Conservation (phyloP, 192 early-diverging fungal genomes). For the Funneliformis geosporum region DNA sequence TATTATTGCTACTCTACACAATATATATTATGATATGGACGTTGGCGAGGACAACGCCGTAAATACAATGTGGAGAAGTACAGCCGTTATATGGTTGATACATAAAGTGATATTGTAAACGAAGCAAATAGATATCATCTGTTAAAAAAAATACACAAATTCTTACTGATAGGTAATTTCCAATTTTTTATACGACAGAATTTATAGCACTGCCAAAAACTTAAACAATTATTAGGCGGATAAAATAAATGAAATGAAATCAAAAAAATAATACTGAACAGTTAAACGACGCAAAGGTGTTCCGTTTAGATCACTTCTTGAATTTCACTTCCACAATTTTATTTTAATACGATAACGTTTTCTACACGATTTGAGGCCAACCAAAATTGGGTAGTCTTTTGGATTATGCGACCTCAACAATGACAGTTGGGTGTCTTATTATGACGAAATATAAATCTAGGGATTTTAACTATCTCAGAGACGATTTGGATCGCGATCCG, state of each 20-base stretch:
- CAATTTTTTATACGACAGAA: constrained; percentile 3
- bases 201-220: constrained; percentile 17
- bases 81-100: background rate
- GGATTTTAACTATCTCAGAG: no score
- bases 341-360: constrained; percentile 11
- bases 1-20: no score
- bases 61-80: no score
- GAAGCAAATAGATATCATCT: constrained; percentile 16
- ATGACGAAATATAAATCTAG: no score
- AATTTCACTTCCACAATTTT: background rate
- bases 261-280: constrained; percentile 7
- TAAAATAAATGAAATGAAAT: constrained; percentile 9
- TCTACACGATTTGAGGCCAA: constrained; percentile 5
- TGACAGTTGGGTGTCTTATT: no score
- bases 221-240: constrained; percentile 1
- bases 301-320: background rate
- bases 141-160: background rate
- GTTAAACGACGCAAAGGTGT: background rate
- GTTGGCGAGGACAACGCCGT: no score
- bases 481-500: no score
- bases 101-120: constrained; percentile 4
- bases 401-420: no score
- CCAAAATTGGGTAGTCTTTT: constrained; percentile 18
- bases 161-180: background rate
- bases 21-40: no score